Conservation (phyloP, 768 basidiomycete genomes). For the Leccinum obscurum region DNA sequence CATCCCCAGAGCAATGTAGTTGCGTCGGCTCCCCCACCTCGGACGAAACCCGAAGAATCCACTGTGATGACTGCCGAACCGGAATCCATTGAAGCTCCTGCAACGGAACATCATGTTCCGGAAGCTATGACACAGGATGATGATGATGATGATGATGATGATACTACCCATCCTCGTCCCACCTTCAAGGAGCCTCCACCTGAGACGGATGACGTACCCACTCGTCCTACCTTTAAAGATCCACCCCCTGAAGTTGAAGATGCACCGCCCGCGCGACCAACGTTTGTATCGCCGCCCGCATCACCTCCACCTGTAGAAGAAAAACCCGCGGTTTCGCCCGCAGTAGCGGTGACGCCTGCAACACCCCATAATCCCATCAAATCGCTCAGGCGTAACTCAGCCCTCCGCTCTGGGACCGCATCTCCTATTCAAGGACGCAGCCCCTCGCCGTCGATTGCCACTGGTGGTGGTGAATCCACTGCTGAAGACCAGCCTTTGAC, state of each 20-base stretch:
- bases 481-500: slow-evolving; percentile 37
- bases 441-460: slow-evolving; percentile 41
- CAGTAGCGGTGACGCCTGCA: slow-evolving; percentile 43
- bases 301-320: slow-evolving; percentile 28
- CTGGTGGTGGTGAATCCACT: slow-evolving; percentile 28
- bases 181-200: slow-evolving; percentile 65
- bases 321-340: slow-evolving; percentile 27
- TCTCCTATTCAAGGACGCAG: slow-evolving; percentile 40
- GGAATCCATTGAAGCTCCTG: slow-evolving; percentile 10
- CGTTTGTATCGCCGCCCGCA: slow-evolving; percentile 22
- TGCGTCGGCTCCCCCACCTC: slow-evolving; percentile 19
- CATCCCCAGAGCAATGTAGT: slow-evolving; percentile 15
- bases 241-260: slow-evolving; percentile 62
- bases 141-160: not conserved
- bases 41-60: slow-evolving; percentile 20
- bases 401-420: slow-evolving; percentile 36
- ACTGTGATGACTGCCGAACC: slow-evolving; percentile 17
- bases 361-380: slow-evolving; percentile 56
- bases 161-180: slow-evolving; percentile 37
- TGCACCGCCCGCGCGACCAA: slow-evolving; percentile 15
- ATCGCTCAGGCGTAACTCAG: slow-evolving; percentile 35
- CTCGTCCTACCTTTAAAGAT: slow-evolving; percentile 57
- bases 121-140: slow-evolving; percentile 16
- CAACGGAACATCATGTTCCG: slow-evolving; percentile 1
- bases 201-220: slow-evolving; percentile 30